phyloP scores from a whole-genome alignment of 2,329 filamentous ascomycete genomes.

The Colletotrichum australisinense region DNA sequence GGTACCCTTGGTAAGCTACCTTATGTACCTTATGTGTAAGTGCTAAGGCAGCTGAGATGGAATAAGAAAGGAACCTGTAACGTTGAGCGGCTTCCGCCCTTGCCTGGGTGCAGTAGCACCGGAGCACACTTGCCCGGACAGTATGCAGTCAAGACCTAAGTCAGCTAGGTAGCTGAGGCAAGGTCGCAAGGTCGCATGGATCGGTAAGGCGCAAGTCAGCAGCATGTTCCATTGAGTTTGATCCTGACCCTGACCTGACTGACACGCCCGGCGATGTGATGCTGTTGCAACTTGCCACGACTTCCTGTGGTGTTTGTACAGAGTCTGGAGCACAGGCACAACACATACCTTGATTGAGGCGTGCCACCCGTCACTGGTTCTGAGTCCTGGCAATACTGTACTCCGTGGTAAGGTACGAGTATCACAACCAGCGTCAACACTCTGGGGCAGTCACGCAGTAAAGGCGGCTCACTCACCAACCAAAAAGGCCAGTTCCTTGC shows the following conservation, averaged over 20 bases:
- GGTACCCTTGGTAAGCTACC: neutral
- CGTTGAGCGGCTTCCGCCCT: neutral
- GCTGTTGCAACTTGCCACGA: neutral
- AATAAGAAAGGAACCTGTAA: constrained; percentile 20
- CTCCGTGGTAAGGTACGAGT: neutral
- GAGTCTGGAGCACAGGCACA: neutral
- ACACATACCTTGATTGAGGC: neutral
- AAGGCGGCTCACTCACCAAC: neutral
- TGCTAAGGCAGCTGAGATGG: neutral
- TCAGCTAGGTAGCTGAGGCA: constrained; percentile 1
- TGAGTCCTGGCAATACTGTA: too few species aligned
- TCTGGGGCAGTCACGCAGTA: neutral
- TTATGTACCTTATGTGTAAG: neutral
- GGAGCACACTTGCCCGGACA: neutral
- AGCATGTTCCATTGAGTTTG: neutral
- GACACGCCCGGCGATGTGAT: too few species aligned
- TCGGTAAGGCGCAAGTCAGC: neutral
- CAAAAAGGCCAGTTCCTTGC: neutral
- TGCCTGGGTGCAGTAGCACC: neutral
- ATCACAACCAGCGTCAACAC: neutral
- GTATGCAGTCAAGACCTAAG: constrained; percentile 1
- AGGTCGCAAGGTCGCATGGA: neutral
- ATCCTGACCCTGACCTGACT: neutral
- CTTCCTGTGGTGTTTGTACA: neutral
- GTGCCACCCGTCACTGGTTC: too few species aligned